Percentiles rank a stretch among this genome's conserved stretches.
Evolutionary conservation across 2,329 filamentous ascomycete species (phyloP).

Genomic region (Colletotrichum nymphaeae): DNA sequence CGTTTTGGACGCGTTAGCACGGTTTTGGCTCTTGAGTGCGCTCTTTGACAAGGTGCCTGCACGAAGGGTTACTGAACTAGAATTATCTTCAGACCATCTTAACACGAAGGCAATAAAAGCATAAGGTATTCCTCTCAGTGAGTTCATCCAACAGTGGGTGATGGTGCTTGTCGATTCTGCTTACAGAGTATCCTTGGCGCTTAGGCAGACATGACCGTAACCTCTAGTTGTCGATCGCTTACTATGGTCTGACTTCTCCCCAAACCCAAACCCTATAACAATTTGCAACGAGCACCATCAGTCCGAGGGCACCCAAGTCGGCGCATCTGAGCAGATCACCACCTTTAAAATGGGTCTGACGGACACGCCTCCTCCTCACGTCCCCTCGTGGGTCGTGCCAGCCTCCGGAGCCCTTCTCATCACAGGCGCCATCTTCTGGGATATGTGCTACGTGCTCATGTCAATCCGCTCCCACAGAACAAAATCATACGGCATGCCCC

Average conservation of each 20-base stretch:
- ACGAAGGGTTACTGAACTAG: neutral
- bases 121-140: neutral
- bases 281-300: neutral
- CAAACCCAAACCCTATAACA: neutral
- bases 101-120: neutral
- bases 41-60: neutral
- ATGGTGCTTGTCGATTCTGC: neutral
- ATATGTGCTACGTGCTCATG: slow-evolving; percentile 59
- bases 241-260: neutral
- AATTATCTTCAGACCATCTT: neutral
- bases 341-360: slow-evolving; percentile 3
- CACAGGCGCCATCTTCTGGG: slow-evolving; percentile 53
- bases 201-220: neutral
- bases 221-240: neutral
- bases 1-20: neutral
- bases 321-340: neutral
- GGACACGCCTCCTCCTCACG: slow-evolving; percentile 18
- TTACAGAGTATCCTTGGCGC: neutral
- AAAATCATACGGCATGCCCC: slow-evolving; percentile 60
- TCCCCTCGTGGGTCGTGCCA: slow-evolving; percentile 50
- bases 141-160: neutral
- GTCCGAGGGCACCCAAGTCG: neutral
- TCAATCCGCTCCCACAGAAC: slow-evolving; percentile 56
- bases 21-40: neutral
- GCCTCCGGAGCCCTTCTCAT: slow-evolving; percentile 49